phyloP scores from a whole-genome alignment of 148 eudicot genomes.

The Euryodendron excelsum region DNA sequence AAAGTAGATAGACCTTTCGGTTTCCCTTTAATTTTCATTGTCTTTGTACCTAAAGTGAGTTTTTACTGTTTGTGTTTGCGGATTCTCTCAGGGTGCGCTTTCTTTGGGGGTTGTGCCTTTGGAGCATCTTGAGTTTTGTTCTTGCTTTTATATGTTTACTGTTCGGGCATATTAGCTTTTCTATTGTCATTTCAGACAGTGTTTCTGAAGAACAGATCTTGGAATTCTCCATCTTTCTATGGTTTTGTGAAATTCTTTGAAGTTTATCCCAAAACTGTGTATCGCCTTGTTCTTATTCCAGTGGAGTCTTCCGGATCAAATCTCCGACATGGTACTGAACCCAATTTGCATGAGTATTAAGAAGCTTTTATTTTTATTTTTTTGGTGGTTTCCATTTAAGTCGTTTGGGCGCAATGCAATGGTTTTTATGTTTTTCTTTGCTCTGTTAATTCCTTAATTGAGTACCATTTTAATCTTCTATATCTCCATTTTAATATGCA shows the following conservation, averaged over 20 bases:
- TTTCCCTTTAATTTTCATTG: slow-evolving; percentile 14
- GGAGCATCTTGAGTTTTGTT: slow-evolving; percentile 35
- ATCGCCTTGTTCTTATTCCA: neutral
- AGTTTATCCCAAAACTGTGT: neutral
- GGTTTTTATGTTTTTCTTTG: neutral
- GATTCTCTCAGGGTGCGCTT: slow-evolving; percentile 1
- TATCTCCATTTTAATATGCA: slow-evolving; percentile 34
- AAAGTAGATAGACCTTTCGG: slow-evolving; percentile 2
- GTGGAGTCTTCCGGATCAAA: neutral
- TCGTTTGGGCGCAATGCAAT: neutral
- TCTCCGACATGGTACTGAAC: neutral
- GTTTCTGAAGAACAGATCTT: neutral
- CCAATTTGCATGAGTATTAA: neutral
- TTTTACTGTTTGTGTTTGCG: slow-evolving; percentile 13
- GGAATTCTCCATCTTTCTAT: neutral
- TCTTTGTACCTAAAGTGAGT: slow-evolving; percentile 16
- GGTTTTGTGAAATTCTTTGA: neutral
- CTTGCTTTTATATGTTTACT: slow-evolving; percentile 17
- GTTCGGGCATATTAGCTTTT: slow-evolving; percentile 5
- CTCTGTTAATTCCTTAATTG: neutral
- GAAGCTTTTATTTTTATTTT: neutral
- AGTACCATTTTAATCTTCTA: slow-evolving; percentile 7
- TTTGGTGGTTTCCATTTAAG: neutral
- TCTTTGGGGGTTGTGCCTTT: slow-evolving; percentile 40
- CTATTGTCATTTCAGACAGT: slow-evolving; percentile 18